phyloP scores from a whole-genome alignment of 139 green algal species.

The Chlamydomonas sp. region DNA sequence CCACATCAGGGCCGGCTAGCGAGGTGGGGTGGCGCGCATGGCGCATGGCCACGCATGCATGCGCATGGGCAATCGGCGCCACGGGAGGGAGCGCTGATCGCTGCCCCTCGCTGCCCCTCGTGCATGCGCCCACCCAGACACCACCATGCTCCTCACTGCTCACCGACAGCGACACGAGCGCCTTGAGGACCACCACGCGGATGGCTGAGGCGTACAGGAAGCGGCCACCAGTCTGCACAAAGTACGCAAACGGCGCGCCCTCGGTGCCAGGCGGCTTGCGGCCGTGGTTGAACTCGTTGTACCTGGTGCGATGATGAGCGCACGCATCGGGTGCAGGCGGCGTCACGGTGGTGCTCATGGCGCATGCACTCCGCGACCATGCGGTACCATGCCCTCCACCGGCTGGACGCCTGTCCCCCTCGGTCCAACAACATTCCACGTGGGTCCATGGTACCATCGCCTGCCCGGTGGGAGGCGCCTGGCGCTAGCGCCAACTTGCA shows the following conservation, averaged over 20 bases:
- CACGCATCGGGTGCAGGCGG: not conserved
- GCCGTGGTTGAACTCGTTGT: constrained; percentile 20
- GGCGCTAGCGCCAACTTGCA: too few species aligned
- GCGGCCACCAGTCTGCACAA: constrained; percentile 92
- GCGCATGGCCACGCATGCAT: too few species aligned
- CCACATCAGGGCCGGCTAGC: too few species aligned
- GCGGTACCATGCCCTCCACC: not conserved
- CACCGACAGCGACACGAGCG: constrained; percentile 90
- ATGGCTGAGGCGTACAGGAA: constrained; percentile 97
- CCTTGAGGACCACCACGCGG: constrained; percentile 92
- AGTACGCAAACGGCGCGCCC: constrained; percentile 89
- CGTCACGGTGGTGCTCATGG: not conserved
- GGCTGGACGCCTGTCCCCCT: not conserved
- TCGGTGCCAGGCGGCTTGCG: constrained; percentile 72
- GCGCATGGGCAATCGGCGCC: too few species aligned
- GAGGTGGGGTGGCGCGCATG: too few species aligned
- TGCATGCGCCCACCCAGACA: too few species aligned
- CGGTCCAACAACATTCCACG: too few species aligned
- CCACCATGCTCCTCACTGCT: too few species aligned
- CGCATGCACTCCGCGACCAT: not conserved
- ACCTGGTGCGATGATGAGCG: constrained; percentile 2
- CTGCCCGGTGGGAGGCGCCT: too few species aligned
- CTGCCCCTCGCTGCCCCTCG: too few species aligned
- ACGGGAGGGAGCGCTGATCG: too few species aligned
- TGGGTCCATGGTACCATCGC: too few species aligned